These are phyloP conservation scores for Yamadazyma diospyri DNA, from an alignment of 1,139 yeast genomes.

Conservation along the genomic window DNA sequence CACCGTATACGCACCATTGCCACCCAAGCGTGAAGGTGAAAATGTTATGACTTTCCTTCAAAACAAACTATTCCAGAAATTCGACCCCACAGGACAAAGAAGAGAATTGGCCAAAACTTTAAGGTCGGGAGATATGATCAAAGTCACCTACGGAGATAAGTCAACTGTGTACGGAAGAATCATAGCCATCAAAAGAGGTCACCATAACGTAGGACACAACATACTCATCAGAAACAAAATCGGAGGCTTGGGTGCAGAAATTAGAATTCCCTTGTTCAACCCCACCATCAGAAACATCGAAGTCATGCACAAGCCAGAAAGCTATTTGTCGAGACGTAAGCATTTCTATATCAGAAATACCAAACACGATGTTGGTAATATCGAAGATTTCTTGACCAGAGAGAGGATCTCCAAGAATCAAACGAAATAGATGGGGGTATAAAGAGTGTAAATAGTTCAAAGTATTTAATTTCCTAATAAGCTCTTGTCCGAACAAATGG, in stretches of 20 bases:
- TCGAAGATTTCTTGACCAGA: conserved; percentile 45
- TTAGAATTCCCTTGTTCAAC: conserved; percentile 72
- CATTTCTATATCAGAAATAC: conserved; percentile 85
- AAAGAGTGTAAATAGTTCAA: conserved; percentile 6
- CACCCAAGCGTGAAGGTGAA: conserved; percentile 49
- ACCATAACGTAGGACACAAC: conserved; percentile 63
- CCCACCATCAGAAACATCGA: conserved; percentile 76
- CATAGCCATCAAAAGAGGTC: conserved; percentile 64
- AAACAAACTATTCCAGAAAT: conserved; percentile 47
- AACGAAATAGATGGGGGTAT: conserved; percentile 1
- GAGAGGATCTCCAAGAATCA: conserved; percentile 10
- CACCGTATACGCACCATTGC: conserved; percentile 52
- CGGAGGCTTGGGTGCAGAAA: conserved; percentile 75
- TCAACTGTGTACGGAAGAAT: conserved; percentile 75
- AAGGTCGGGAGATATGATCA: conserved; percentile 78
- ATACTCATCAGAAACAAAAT: conserved; percentile 75
- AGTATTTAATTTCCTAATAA: conserved; percentile 21
- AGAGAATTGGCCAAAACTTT: conserved; percentile 56
- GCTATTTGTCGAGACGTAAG: conserved; percentile 70
- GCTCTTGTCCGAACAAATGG: conserved; percentile 25
- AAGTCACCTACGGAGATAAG: conserved; percentile 68
- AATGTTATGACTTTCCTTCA: conserved; percentile 46
- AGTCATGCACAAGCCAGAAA: conserved; percentile 65
- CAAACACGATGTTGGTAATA: conserved; percentile 78
- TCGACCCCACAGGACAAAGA: conserved; percentile 76